A percentile compares a stretch with the other conserved stretches of the same genome.
Conservation (phyloP, 345 rosid genomes). For the Linum tenue region DNA sequence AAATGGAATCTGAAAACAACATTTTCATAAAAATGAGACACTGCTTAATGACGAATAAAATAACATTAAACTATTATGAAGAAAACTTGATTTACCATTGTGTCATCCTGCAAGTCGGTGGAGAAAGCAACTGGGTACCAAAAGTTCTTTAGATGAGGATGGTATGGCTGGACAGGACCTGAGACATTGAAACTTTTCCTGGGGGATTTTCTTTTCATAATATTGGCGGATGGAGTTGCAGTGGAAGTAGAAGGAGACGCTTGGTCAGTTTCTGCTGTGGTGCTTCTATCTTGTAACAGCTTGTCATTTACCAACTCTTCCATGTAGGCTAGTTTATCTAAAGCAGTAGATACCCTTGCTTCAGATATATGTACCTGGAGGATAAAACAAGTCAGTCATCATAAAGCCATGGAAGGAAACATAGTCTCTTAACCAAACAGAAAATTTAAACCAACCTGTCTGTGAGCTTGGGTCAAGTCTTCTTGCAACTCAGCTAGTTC, state of each 20-base stretch:
- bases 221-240: slow-evolving; percentile 33
- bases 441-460: slow-evolving; percentile 39
- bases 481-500: slow-evolving; percentile 86
- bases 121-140: slow-evolving; percentile 96
- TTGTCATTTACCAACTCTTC: slow-evolving; percentile 76
- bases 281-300: slow-evolving; percentile 53
- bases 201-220: slow-evolving; percentile 35
- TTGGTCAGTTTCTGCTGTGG: slow-evolving; percentile 29
- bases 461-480: slow-evolving; percentile 75
- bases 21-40: background rate
- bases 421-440: background rate
- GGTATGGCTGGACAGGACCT: slow-evolving; percentile 83
- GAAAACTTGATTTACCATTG: slow-evolving; percentile 47
- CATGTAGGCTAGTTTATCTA: slow-evolving; percentile 93
- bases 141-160: slow-evolving; percentile 64
- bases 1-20: slow-evolving; percentile 59
- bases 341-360: slow-evolving; percentile 83
- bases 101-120: slow-evolving; percentile 69
- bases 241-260: slow-evolving; percentile 33
- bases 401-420: slow-evolving; percentile 11
- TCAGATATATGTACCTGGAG: slow-evolving; percentile 93
- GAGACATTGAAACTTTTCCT: slow-evolving; percentile 71
- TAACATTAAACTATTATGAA: background rate
- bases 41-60: background rate
- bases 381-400: slow-evolving; percentile 11